Percentiles rank a stretch among this genome's conserved stretches.
phyloP scores from a whole-genome alignment of 805 yeast species.

The Cyberlindnera mississippiensis region DNA sequence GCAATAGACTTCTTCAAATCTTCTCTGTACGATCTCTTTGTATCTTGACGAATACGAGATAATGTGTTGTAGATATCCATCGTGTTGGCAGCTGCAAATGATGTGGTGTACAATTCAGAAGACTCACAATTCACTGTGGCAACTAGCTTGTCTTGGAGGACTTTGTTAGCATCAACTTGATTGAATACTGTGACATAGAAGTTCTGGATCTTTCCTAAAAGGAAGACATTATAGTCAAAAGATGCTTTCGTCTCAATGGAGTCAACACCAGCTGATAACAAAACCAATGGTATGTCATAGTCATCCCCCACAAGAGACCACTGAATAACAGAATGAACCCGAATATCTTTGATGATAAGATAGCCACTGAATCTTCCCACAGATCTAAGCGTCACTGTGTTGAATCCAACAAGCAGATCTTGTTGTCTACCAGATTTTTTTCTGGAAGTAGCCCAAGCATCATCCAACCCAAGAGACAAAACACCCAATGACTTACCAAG shows the following conservation, averaged over 20 bases:
- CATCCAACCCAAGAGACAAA: conserved; percentile 48
- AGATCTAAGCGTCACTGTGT: conserved; percentile 46
- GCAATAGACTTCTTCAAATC: conserved; percentile 56
- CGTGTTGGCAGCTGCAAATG: conserved; percentile 79
- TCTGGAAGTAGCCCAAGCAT: conserved; percentile 64
- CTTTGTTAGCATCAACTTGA: conserved; percentile 47
- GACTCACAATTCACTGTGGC: conserved; percentile 47
- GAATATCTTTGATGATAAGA: conserved; percentile 44
- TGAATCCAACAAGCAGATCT: conserved; percentile 57
- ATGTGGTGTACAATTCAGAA: conserved; percentile 65
- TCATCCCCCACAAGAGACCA: conserved; percentile 55
- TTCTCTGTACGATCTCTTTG: conserved; percentile 66
- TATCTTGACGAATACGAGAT: conserved; percentile 68
- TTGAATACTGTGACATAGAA: conserved; percentile 60
- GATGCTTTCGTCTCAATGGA: conserved; percentile 57
- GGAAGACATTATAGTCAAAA: conserved; percentile 83
- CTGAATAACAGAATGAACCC: conserved; percentile 59
- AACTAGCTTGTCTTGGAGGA: conserved; percentile 56
- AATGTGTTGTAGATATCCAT: conserved; percentile 73
- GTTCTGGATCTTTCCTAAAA: conserved; percentile 50
- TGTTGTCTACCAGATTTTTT: conserved; percentile 72
- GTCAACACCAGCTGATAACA: conserved; percentile 53
- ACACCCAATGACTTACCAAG: conserved; percentile 83
- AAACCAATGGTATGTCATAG: conserved; percentile 62
- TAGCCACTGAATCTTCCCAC: conserved; percentile 81